Evolutionary conservation across 805 yeast species (phyloP), one percentile per base, ranked within the genome.

Genomic region (Cyberlindnera samutprakarnensis): DNA sequence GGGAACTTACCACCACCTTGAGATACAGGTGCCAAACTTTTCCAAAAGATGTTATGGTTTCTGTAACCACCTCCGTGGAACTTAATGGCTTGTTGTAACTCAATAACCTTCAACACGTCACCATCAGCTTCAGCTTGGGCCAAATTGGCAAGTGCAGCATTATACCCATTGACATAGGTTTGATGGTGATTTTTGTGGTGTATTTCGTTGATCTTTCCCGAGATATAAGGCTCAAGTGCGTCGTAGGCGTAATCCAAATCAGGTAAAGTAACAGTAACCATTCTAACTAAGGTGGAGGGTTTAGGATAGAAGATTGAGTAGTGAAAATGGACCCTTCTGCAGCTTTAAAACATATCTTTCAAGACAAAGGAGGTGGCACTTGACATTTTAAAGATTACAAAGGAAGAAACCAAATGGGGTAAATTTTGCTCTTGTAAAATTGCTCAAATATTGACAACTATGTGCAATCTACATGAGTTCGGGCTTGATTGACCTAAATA

Each of bases 181-280:
- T 84, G 92, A 59, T 86, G 95, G 62, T 86, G 96, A 68, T 87
- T 87, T 44, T 77, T 70, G 72, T 86, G 82, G 64, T 86, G 96
- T 32, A 78, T 43, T 58, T 82, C 92, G 61, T 84, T 87, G 63
- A 86, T 86, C 56, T 83, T 75, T 27, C 87, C 94, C 24, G 92
- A 75, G 47, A 86, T 83, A 62, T 61, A 71, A 36, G 96, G 95
- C 66, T 86, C 96, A 33, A 86, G 66, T 16, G 85, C 94, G 44
- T 75, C 82, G 47, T 75, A 87, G 53, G 80, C 94, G 71, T 78
- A 86, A 54, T 78, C 82, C 49, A 86, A 66, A 45, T 80, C 85
- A 36, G 95, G 95, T 44, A 86, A 67, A 23, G 83, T 68, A 35
- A 79, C 81, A n/a, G n/a, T n/a, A n/a, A n/a, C n/a, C n/a, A n/a